Evolutionary conservation across 2,329 filamentous ascomycete species (phyloP), one percentile per base, ranked within the genome.

Genomic region (Cercospora nicotianae): DNA sequence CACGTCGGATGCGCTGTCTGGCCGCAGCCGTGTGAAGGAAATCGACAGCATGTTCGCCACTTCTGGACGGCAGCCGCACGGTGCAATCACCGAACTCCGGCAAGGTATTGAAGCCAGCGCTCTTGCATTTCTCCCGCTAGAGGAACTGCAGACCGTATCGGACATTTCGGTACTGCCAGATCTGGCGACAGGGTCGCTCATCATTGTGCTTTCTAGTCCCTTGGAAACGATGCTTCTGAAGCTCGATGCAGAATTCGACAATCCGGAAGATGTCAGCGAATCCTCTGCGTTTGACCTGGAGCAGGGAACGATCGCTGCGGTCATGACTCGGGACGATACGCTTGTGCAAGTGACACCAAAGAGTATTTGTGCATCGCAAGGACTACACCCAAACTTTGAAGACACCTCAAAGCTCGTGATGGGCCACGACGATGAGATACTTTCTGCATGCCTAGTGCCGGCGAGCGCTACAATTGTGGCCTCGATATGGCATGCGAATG

Each of bases 11-110:
- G 78, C n/a, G 73, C 20, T 65, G 72, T 69, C 75, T 67, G 69
- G 65, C 74, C 67, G 68, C 39, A 69, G 42, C 58, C 69, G 42
- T 65, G 64, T 63, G 65, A 69, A 57, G 8, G 60, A 59, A 55
- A 74, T 23, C 57, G 74, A 77, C 28, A 69, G 69, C 28, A 18
- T 81, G 3, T 73, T 83, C 31, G 75, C 81, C 8, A 79, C 82
- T 20, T 81, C 81, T 31, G 81, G 82, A n/a, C 74, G 77, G 10
- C 76, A 80, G 33, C 81, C 82, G 31, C 78, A 80, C 69, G 82
- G 83, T 10, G 68, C 78, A 4, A 73, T 84, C 1, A 80, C 81
- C 0, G 82, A 84, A 69, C 72, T 84, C 18, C 73, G 82, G 42
- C 63, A 70, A 39, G 83, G 83, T 3, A 53, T 82, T 16, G 79